These are phyloP conservation scores for Fusarium sp. DNA, from an alignment of 2,329 filamentous ascomycete genomes.

Conservation along the genomic window DNA sequence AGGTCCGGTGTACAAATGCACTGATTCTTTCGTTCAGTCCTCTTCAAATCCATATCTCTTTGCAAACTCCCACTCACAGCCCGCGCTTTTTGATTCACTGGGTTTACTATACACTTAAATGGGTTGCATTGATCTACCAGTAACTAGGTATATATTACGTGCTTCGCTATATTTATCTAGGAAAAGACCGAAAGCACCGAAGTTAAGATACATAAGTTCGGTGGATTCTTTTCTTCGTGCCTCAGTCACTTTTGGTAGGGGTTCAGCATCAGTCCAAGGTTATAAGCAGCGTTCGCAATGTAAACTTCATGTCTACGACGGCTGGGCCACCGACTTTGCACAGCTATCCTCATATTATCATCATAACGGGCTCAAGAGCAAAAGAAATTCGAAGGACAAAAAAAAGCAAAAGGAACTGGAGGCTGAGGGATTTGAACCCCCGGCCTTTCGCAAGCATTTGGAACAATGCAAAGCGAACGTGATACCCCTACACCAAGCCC, in stretches of 20 bases:
- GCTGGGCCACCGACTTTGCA: not conserved
- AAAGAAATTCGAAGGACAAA: not conserved
- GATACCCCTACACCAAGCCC: constrained; percentile 48
- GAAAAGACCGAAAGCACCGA: not conserved
- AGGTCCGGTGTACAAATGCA: not conserved
- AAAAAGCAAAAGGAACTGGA: constrained; percentile 24
- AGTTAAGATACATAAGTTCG: not conserved
- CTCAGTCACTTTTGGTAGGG: not conserved
- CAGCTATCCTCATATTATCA: not conserved
- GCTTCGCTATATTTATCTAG: not conserved
- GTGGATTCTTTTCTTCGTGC: not conserved
- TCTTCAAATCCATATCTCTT: not conserved
- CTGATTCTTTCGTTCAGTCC: not conserved
- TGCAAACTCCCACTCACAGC: not conserved
- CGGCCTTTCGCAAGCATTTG: constrained; percentile 42
- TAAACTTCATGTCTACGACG: not conserved
- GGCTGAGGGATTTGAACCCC: constrained; percentile 49
- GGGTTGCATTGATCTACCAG: not conserved
- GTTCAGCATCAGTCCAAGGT: not conserved
- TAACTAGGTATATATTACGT: not conserved
- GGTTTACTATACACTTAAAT: not conserved
- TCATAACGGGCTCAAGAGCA: not conserved
- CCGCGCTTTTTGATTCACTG: not conserved
- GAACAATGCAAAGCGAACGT: constrained; percentile 44
- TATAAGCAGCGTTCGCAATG: not conserved